A percentile compares a stretch with the other conserved stretches of the same genome.
phyloP scores from a whole-genome alignment of 345 rosid species.

The Barbarea vulgaris region DNA sequence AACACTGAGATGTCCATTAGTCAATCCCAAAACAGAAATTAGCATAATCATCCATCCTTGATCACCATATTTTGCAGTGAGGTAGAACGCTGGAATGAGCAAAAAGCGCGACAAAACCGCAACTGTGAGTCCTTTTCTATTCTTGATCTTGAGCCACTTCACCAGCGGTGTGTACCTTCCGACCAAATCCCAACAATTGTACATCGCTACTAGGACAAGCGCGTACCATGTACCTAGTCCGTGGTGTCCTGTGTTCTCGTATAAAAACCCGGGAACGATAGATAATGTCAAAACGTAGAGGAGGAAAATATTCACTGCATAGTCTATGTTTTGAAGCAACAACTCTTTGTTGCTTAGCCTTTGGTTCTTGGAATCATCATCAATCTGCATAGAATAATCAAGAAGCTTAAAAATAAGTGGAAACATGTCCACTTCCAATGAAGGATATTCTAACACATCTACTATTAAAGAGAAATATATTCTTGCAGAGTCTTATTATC shows the following conservation, averaged over 20 bases:
- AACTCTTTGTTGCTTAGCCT: slow-evolving; percentile 57
- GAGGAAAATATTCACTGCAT: slow-evolving; percentile 54
- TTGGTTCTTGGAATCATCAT: slow-evolving; percentile 21
- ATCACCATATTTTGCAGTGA: slow-evolving; percentile 77
- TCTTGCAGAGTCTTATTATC: not conserved
- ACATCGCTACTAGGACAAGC: slow-evolving; percentile 63
- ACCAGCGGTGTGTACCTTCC: slow-evolving; percentile 64
- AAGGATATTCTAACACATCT: not conserved
- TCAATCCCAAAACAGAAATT: slow-evolving; percentile 59
- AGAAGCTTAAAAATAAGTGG: not conserved
- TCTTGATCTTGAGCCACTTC: slow-evolving; percentile 54
- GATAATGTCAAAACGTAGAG: slow-evolving; percentile 62
- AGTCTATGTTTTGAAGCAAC: slow-evolving; percentile 56
- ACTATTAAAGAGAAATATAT: not conserved
- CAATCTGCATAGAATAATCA: slow-evolving; percentile 42
- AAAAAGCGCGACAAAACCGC: slow-evolving; percentile 53
- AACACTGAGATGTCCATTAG: slow-evolving; percentile 77
- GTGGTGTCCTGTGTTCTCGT: slow-evolving; percentile 75
- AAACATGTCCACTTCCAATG: not conserved
- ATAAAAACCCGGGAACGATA: slow-evolving; percentile 79
- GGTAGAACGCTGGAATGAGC: slow-evolving; percentile 75
- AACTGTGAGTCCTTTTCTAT: slow-evolving; percentile 58
- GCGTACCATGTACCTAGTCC: slow-evolving; percentile 63
- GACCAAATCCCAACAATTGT: slow-evolving; percentile 63
- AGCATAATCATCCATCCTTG: slow-evolving; percentile 92